Evolutionary conservation across 352 stramenopile genomes (phyloP).

Genomic region (Blastocystis sp.): DNA sequence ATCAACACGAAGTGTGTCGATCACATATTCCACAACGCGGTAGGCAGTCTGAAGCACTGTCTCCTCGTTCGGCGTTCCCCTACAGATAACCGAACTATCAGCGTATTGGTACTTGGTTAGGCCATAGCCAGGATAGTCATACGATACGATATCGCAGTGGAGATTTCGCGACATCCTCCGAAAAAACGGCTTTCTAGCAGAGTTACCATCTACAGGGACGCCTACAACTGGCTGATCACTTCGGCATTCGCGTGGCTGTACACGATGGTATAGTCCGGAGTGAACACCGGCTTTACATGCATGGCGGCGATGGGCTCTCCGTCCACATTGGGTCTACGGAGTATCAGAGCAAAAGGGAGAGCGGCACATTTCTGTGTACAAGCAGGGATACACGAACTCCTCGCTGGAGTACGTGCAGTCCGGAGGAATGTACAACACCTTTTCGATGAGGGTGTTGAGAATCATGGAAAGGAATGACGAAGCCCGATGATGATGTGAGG

Average conservation of each 20-base stretch:
- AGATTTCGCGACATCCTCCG: neutral
- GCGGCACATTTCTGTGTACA: slow-evolving; percentile 37
- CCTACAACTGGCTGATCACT: slow-evolving; percentile 55
- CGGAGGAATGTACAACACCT: slow-evolving; percentile 50
- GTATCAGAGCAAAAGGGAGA: neutral
- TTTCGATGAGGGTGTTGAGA: slow-evolving; percentile 31
- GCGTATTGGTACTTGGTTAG: slow-evolving; percentile 7
- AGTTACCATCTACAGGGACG: neutral
- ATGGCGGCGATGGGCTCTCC: neutral
- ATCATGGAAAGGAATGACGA: slow-evolving; percentile 20
- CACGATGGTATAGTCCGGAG: neutral
- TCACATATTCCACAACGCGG: slow-evolving; percentile 47
- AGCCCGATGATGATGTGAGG: neutral
- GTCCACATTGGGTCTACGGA: no score
- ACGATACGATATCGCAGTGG: slow-evolving; percentile 30
- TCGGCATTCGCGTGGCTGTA: slow-evolving; percentile 66
- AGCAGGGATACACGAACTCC: slow-evolving; percentile 2
- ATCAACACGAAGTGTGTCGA: slow-evolving; percentile 6
- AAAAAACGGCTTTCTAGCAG: slow-evolving; percentile 27
- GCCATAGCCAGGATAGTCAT: slow-evolving; percentile 62
- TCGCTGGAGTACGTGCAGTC: slow-evolving; percentile 36
- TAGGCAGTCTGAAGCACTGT: neutral
- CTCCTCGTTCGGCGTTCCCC: neutral
- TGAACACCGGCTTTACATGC: neutral
- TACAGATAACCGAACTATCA: neutral